A percentile compares a stretch with the other conserved stretches of the same genome.
Conservation (phyloP, 306 rosid genomes). For the Quercus bicolor region DNA sequence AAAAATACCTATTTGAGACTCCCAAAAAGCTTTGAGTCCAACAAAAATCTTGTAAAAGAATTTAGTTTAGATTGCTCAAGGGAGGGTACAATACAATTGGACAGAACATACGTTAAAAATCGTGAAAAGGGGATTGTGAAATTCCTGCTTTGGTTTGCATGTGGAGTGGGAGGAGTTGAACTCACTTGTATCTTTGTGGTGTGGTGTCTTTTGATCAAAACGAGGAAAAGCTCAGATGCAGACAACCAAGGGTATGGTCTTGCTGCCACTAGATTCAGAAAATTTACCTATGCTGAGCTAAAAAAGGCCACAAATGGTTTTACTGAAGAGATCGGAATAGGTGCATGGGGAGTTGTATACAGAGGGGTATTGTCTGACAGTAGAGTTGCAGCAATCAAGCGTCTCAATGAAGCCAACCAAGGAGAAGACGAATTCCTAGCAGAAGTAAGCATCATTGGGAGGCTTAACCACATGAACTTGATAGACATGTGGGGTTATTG, state of each 20-base stretch:
- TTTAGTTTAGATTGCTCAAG: slow-evolving; percentile 17
- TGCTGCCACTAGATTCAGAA: slow-evolving; percentile 39
- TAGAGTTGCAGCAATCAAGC: too few species aligned
- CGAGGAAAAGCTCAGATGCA: background rate
- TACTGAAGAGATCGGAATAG: too few species aligned
- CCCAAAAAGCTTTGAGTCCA: slow-evolving; percentile 17
- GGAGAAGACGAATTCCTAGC: too few species aligned
- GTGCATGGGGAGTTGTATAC: too few species aligned
- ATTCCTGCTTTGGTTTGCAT: slow-evolving; percentile 35
- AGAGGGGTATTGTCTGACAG: too few species aligned
- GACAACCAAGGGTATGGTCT: slow-evolving; percentile 23
- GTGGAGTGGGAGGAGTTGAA: slow-evolving; percentile 51
- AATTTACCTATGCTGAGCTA: background rate
- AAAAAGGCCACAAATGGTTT: too few species aligned
- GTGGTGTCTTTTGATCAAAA: slow-evolving; percentile 14
- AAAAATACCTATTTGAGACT: slow-evolving; percentile 42
- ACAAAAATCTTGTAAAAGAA: background rate
- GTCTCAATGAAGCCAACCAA: too few species aligned
- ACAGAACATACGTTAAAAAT: slow-evolving; percentile 12
- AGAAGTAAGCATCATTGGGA: too few species aligned
- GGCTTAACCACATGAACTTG: too few species aligned
- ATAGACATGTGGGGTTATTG: slow-evolving; percentile 39
- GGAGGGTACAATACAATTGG: background rate
- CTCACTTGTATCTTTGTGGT: slow-evolving; percentile 1
- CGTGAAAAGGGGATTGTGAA: slow-evolving; percentile 12